Conservation (phyloP, 2,329 filamentous ascomycete genomes). For the Colletotrichum gloeosporioides region DNA sequence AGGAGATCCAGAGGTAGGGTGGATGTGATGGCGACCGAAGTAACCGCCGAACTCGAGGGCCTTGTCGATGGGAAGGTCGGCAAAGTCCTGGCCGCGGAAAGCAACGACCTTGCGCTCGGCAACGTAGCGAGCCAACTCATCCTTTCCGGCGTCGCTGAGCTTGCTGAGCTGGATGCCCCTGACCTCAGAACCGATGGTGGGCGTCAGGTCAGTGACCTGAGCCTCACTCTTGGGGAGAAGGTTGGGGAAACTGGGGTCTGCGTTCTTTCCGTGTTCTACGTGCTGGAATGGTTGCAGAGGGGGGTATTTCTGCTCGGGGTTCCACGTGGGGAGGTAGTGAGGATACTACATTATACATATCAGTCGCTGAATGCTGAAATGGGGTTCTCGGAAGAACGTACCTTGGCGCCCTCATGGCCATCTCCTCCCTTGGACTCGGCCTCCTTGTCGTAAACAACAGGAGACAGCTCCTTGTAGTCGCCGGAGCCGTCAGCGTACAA, state of each 20-base stretch:
- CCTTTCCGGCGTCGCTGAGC: slow-evolving; percentile 65
- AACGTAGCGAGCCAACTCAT: slow-evolving; percentile 70
- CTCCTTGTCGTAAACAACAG: slow-evolving; percentile 30
- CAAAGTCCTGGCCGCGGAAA: slow-evolving; percentile 72
- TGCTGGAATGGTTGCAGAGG: slow-evolving; percentile 68
- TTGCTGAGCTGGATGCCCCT: slow-evolving; percentile 67
- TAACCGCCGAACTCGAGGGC: slow-evolving; percentile 70
- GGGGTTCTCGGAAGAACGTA: not conserved
- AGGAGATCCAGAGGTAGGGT: slow-evolving; percentile 74
- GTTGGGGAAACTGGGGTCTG: slow-evolving; percentile 65
- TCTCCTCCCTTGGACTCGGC: slow-evolving; percentile 28
- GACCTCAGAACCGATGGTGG: slow-evolving; percentile 69
- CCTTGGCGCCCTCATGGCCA: slow-evolving; percentile 24
- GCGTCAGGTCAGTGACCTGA: slow-evolving; percentile 61
- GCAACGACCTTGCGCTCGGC: slow-evolving; percentile 71
- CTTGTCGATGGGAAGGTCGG: slow-evolving; percentile 64
- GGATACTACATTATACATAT: slow-evolving; percentile 22
- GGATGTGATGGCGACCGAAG: slow-evolving; percentile 74
- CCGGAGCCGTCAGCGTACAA: slow-evolving; percentile 37
- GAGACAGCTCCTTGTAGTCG: slow-evolving; percentile 34
- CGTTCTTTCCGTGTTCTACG: slow-evolving; percentile 70
- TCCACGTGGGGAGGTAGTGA: slow-evolving; percentile 65
- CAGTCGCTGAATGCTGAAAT: not conserved
- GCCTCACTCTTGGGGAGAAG: slow-evolving; percentile 53
- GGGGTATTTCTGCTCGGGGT: slow-evolving; percentile 60